Base-by-base conservation (phyloP, 2,329 filamentous ascomycete genomes). In the Ascochyta lentis region DNA sequence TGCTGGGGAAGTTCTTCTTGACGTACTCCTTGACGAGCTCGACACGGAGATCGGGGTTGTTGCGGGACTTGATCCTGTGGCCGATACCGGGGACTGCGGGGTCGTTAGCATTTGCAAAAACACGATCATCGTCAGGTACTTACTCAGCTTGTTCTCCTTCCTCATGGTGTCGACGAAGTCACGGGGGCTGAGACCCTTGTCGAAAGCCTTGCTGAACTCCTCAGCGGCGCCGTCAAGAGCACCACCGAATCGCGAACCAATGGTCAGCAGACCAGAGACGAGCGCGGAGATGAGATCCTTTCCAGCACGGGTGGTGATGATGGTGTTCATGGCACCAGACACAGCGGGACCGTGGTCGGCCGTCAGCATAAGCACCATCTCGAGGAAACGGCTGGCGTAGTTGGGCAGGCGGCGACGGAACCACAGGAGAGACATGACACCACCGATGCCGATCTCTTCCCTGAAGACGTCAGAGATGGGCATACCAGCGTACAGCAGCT, bases 331-430 rank as follows among this genome's bases (percentile, higher is more conserved):
- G 79, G 95, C 95, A 86, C 95, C 95, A 70, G 95, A 99, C 70
- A 99, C 95, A 71, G 95, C 95, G 50, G 95, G 95, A 81, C 95
- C 95, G 88, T 99, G 95, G 77, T 99, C 95, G 71, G 95, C 95
- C 76, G 95, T 99, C 76, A 99, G 88, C 95, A 99, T 99, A 79
- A 99, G 94, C 66, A 99, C 95, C 95, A 99, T 99, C 86, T 99
- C 95, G 69, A 99, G 83, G 86, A 99, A 99, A 83, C 96, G 96
- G 86, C 92, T 96, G 74, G 95, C 95, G 78, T 97, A 98, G 75
- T 89, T 84, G 63, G 95, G 95, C 61, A 99, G 90, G 76, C 95
- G 91, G 80, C 95, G 93, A 75, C 95, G 94, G 92, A 99, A 99
- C 95, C 95, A 99, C 70, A 99, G 85, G 55, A 99, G 88, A 59